Percentiles rank a stretch among this genome's conserved stretches.
Evolutionary conservation across 2,329 filamentous ascomycete genomes (phyloP).

Genomic region (Monosporascus sp.): DNA sequence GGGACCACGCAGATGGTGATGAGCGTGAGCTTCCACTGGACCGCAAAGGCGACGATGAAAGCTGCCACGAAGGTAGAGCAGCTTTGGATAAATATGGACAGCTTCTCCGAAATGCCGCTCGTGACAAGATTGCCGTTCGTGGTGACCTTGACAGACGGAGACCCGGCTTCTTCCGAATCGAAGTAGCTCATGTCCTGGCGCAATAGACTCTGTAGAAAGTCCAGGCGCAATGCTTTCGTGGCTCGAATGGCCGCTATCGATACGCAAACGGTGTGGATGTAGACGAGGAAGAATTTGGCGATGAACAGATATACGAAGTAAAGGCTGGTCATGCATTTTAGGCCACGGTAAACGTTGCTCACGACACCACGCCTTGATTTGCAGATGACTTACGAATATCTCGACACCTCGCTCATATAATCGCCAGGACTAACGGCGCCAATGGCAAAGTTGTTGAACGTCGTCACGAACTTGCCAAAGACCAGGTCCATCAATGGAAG

Average conservation of each 20-base stretch:
- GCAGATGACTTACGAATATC: too few species aligned
- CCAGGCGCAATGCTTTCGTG: slow-evolving; percentile 22
- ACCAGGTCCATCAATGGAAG: too few species aligned
- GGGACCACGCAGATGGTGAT: slow-evolving; percentile 19
- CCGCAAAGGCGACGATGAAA: slow-evolving; percentile 33
- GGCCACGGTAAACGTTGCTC: too few species aligned
- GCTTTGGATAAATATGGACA: slow-evolving; percentile 34
- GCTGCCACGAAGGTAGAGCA: slow-evolving; percentile 33
- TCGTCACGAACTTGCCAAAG: too few species aligned
- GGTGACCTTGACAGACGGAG: slow-evolving; percentile 30
- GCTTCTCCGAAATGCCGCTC: slow-evolving; percentile 33
- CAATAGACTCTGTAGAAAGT: slow-evolving; percentile 36
- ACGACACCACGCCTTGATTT: too few species aligned
- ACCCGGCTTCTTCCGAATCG: slow-evolving; percentile 26
- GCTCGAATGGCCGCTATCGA: slow-evolving; percentile 37
- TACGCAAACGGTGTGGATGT: slow-evolving; percentile 23
- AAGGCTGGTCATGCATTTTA: too few species aligned
- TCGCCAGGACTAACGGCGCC: too few species aligned
- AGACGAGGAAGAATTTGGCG: slow-evolving; percentile 4
- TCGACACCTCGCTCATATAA: too few species aligned
- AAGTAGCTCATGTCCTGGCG: slow-evolving; percentile 36
- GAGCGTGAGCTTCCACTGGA: slow-evolving; percentile 39
- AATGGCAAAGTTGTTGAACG: too few species aligned
- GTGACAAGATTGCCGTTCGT: slow-evolving; percentile 37
- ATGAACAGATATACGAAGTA: too few species aligned